Evolutionary conservation across 495 filamentous ascomycete species (phyloP).

Genomic region (Penicillium verhagenii): DNA sequence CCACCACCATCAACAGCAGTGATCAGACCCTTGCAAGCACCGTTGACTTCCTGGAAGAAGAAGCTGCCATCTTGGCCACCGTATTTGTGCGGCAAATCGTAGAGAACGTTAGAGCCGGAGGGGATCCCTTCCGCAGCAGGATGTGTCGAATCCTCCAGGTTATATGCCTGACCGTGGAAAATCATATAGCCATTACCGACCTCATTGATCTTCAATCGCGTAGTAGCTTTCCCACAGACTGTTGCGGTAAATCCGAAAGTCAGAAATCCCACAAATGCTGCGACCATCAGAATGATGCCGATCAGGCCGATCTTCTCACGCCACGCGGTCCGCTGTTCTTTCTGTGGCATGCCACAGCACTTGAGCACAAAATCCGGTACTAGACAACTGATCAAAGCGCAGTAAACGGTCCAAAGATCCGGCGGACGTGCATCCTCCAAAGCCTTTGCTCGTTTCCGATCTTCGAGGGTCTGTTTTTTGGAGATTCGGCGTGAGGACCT

Average conservation of each 20-base stretch:
- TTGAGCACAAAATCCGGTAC: conserved; percentile 78
- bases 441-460: conserved; percentile 62
- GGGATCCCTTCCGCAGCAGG: conserved; percentile 78
- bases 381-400: conserved; percentile 91
- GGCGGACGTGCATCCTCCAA: conserved; percentile 72
- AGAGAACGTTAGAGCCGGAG: conserved; percentile 69
- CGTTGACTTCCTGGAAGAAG: conserved; percentile 98
- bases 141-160: conserved; percentile 72
- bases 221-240: conserved; percentile 70
- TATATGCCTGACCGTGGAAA: conserved; percentile 87
- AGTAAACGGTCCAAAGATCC: conserved; percentile 94
- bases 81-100: conserved; percentile 74
- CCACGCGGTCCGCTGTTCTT: conserved; percentile 91
- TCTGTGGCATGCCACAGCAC: conserved; percentile 85
- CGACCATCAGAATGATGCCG: conserved; percentile 87
- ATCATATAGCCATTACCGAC: conserved; percentile 87
- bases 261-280: conserved; percentile 87
- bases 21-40: conserved; percentile 91
- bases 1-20: conserved; percentile 66
- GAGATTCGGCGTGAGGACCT: conserved; percentile 50
- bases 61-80: conserved; percentile 93
- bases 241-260: conserved; percentile 94
- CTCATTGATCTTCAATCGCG: conserved; percentile 76
- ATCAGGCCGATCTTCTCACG: conserved; percentile 98
- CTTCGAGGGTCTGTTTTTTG: conserved; percentile 49